These are phyloP conservation scores for Penicillium sp. DNA, from an alignment of 2,329 filamentous ascomycete genomes.

Conservation along the genomic window DNA sequence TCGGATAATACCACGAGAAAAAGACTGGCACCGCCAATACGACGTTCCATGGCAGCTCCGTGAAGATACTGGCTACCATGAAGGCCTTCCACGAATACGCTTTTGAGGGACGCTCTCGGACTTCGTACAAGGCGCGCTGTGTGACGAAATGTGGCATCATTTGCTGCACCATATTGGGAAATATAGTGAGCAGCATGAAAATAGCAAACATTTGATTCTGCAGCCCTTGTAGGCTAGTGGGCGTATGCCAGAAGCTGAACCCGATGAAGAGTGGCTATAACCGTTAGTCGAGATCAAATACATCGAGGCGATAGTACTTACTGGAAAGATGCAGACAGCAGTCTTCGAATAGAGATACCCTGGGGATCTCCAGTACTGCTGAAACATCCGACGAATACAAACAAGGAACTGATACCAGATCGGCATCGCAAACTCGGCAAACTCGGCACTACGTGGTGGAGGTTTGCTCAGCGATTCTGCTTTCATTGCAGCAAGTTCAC, in stretches of 20 bases:
- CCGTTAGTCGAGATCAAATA: not conserved
- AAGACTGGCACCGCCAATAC: slow-evolving; percentile 66
- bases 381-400: slow-evolving; percentile 73
- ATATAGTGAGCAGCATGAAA: slow-evolving; percentile 79
- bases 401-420: slow-evolving; percentile 67
- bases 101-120: slow-evolving; percentile 64
- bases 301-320: slow-evolving; percentile 55
- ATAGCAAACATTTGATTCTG: slow-evolving; percentile 88
- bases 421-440: slow-evolving; percentile 77
- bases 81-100: slow-evolving; percentile 75
- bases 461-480: slow-evolving; percentile 32
- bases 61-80: slow-evolving; percentile 68
- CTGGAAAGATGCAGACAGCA: slow-evolving; percentile 64
- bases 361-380: slow-evolving; percentile 88
- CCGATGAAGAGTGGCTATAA: slow-evolving; percentile 71
- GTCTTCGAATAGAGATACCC: slow-evolving; percentile 84
- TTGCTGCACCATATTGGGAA: slow-evolving; percentile 59
- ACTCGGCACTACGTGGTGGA: slow-evolving; percentile 53
- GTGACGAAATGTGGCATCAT: slow-evolving; percentile 63
- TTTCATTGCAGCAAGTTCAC: slow-evolving; percentile 45
- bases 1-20: slow-evolving; percentile 67
- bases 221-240: slow-evolving; percentile 74
- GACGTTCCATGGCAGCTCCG: slow-evolving; percentile 69
- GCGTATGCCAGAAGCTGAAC: slow-evolving; percentile 75
- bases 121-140: slow-evolving; percentile 61